These are phyloP conservation scores for Coemansia aciculifera DNA, from an alignment of 192 early-diverging fungal species.

Conservation along the genomic window DNA sequence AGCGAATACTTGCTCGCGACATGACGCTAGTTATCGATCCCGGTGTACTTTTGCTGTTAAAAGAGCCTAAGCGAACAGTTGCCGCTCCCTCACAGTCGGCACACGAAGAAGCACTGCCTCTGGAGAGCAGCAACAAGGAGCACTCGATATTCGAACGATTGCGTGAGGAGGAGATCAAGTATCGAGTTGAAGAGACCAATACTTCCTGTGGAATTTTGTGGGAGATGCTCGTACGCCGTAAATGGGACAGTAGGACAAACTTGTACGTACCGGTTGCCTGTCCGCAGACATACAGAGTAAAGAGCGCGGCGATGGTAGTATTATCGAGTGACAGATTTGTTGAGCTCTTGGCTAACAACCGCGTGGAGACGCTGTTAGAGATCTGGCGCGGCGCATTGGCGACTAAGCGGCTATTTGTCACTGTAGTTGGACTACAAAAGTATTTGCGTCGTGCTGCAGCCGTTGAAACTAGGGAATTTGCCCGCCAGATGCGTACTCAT, in stretches of 20 bases:
- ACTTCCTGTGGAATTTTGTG: conserved; percentile 18
- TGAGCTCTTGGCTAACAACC: conserved; percentile 12
- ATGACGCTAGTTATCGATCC: conserved; percentile 33
- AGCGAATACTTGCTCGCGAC: conserved; percentile 15
- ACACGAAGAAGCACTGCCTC: not conserved
- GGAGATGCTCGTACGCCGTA: conserved; percentile 30
- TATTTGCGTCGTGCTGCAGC: conserved; percentile 9
- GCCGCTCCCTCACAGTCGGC: not conserved
- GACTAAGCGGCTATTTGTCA: conserved; percentile 21
- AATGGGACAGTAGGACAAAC: conserved; percentile 22
- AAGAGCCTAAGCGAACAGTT: not conserved
- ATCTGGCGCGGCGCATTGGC: conserved; percentile 39
- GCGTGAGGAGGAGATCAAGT: conserved; percentile 6
- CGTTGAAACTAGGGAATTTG: conserved; percentile 39
- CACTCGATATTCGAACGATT: conserved; percentile 11
- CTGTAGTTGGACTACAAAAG: conserved; percentile 38
- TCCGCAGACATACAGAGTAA: not conserved
- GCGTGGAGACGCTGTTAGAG: conserved; percentile 17
- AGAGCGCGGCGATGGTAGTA: conserved; percentile 27
- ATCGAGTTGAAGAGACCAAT: not conserved
- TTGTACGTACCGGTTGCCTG: conserved; percentile 30
- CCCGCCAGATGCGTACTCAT: conserved; percentile 31
- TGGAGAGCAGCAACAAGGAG: not conserved
- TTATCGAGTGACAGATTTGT: conserved; percentile 16
- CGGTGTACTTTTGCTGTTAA: conserved; percentile 7